Evolutionary conservation across 106 monocot genomes (phyloP).

Genomic region (Posidonia australis): DNA sequence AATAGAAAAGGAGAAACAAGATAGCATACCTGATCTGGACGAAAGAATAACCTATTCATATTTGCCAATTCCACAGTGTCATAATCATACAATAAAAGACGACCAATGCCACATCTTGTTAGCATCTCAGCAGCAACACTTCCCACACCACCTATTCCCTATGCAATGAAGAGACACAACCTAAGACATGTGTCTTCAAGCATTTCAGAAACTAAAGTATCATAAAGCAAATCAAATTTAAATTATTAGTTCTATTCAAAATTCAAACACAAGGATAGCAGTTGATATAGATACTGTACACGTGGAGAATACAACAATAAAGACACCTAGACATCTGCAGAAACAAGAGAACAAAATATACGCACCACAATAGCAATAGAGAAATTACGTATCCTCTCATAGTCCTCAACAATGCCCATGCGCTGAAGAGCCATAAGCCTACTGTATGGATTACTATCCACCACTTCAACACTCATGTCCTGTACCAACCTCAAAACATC

Average conservation of each 20-base stretch:
- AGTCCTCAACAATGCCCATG: conserved; percentile 93
- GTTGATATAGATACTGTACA: no score
- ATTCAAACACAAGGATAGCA: no score
- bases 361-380: conserved; percentile 84
- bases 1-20: conserved; percentile 8
- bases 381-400: conserved; percentile 73
- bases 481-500: conserved; percentile 3
- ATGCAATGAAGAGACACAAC: neutral
- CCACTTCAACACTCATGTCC: conserved; percentile 96
- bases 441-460: conserved; percentile 95
- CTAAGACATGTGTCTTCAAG: neutral
- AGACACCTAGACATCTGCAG: no score
- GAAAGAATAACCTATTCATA: conserved; percentile 97
- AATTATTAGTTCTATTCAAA: no score
- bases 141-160: conserved; percentile 98
- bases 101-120: conserved; percentile 89
- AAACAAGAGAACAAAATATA: conserved; percentile 1
- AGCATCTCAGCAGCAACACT: conserved; percentile 99
- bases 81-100: conserved; percentile 91
- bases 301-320: no score
- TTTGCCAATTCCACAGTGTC: conserved; percentile 93
- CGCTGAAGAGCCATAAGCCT: conserved; percentile 95
- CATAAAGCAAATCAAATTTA: no score
- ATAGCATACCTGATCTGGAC: conserved; percentile 87
- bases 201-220: neutral